Percentiles rank a stretch among this genome's conserved stretches.
Evolutionary conservation across 305 asterid genomes (phyloP).

Genomic region (Solanum hybrid): DNA sequence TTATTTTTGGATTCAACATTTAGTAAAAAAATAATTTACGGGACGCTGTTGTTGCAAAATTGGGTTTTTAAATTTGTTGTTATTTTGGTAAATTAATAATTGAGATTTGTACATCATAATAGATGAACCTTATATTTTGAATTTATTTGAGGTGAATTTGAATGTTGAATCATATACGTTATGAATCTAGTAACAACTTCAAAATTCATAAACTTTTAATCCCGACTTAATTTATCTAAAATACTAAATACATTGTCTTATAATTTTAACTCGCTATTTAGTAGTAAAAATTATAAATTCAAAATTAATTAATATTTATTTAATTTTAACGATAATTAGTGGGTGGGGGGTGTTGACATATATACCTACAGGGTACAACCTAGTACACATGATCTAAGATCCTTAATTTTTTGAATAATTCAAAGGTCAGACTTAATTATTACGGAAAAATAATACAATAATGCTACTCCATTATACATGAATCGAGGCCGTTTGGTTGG

Average conservation of each 20-base stretch:
- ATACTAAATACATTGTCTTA: not conserved
- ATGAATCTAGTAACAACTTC: not conserved
- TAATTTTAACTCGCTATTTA: too few species aligned
- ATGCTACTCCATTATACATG: not conserved
- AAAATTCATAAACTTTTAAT: not conserved
- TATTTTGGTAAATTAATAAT: not conserved
- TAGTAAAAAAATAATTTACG: not conserved
- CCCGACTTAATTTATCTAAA: not conserved
- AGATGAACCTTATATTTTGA: not conserved
- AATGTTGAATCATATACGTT: not conserved
- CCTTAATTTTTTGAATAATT: not conserved
- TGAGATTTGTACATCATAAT: not conserved
- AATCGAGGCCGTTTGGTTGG: not conserved
- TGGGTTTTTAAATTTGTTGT: not conserved
- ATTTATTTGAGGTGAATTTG: not conserved
- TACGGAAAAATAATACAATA: not conserved
- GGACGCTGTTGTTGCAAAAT: not conserved
- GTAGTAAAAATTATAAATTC: not conserved
- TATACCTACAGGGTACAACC: not conserved
- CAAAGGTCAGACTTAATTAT: not conserved
- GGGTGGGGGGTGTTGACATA: not conserved
- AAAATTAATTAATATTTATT: not conserved
- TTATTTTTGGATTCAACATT: not conserved
- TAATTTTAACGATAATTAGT: not conserved
- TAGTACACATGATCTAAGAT: not conserved